Conservation (phyloP, 345 rosid genomes). For the Syzygium aqueum region DNA sequence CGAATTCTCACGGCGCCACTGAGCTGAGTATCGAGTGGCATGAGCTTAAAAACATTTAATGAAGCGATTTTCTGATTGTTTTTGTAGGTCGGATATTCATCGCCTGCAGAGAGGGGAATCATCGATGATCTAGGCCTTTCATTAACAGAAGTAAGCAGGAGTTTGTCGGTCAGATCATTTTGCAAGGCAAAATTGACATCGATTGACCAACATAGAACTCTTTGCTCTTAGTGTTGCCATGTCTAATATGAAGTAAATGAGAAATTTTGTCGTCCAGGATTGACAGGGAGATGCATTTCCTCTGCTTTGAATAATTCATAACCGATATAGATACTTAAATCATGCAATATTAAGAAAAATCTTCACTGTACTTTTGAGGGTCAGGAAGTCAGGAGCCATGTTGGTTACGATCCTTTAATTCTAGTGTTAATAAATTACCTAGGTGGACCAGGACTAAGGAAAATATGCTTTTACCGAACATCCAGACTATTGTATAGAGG, state of each 20-base stretch:
- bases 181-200: not conserved
- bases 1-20: not conserved
- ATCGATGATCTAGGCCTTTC: conserved; percentile 21
- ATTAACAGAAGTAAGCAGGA: conserved; percentile 2
- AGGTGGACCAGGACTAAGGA: not conserved
- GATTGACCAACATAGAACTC: not conserved
- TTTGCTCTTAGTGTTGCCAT: not conserved
- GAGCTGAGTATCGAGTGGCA: not conserved
- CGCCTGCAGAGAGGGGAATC: conserved; percentile 38
- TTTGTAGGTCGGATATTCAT: conserved; percentile 37
- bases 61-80: not conserved
- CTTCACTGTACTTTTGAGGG: not conserved
- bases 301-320: not conserved
- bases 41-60: not conserved
- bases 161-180: not conserved
- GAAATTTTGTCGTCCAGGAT: not conserved
- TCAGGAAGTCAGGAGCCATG: not conserved
- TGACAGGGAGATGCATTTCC: not conserved
- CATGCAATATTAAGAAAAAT: not conserved
- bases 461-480: not conserved
- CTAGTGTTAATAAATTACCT: not conserved
- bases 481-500: not conserved
- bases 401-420: not conserved
- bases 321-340: not conserved
- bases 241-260: not conserved